These are phyloP conservation scores for Hapsidospora chrysogenum DNA, from an alignment of 495 filamentous ascomycete species.

Conservation along the genomic window DNA sequence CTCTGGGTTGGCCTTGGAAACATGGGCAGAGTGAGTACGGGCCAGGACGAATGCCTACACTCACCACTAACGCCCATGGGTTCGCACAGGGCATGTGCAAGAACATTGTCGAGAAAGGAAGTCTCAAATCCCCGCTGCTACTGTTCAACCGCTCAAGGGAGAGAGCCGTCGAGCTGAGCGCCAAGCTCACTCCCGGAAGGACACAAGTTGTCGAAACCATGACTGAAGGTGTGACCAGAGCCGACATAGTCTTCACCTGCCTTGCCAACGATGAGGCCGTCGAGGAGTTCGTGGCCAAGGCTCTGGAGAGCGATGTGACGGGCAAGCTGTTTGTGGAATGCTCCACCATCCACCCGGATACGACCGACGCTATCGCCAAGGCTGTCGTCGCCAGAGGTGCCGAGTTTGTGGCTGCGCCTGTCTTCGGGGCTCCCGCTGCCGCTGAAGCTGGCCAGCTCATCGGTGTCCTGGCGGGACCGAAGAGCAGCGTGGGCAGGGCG, in stretches of 20 bases:
- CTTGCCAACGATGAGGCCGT: constrained; percentile 68
- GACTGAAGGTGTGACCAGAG: constrained; percentile 42
- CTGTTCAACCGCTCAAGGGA: constrained; percentile 64
- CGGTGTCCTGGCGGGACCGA: constrained; percentile 58
- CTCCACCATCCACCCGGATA: constrained; percentile 78
- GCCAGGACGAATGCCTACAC: neutral
- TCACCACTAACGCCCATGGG: constrained; percentile 7
- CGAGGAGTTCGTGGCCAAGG: constrained; percentile 32
- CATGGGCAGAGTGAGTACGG: constrained; percentile 59
- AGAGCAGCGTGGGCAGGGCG: constrained; percentile 40
- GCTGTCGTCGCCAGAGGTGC: constrained; percentile 39
- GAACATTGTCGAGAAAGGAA: constrained; percentile 65
- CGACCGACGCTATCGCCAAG: constrained; percentile 45
- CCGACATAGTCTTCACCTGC: constrained; percentile 74
- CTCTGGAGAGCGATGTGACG: constrained; percentile 36
- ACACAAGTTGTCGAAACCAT: constrained; percentile 43
- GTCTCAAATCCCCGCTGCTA: constrained; percentile 48
- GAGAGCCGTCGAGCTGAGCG: constrained; percentile 38
- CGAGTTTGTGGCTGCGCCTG: constrained; percentile 61
- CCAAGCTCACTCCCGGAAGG: constrained; percentile 36
- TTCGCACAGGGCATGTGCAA: constrained; percentile 64
- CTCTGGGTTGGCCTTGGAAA: constrained; percentile 85
- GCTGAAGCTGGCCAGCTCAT: constrained; percentile 61
- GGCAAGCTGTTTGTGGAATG: constrained; percentile 72
- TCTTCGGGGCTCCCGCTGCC: constrained; percentile 71